Base-by-base conservation (phyloP, 2,329 filamentous ascomycete species). In the Scopulariopsis brevicaulis region DNA sequence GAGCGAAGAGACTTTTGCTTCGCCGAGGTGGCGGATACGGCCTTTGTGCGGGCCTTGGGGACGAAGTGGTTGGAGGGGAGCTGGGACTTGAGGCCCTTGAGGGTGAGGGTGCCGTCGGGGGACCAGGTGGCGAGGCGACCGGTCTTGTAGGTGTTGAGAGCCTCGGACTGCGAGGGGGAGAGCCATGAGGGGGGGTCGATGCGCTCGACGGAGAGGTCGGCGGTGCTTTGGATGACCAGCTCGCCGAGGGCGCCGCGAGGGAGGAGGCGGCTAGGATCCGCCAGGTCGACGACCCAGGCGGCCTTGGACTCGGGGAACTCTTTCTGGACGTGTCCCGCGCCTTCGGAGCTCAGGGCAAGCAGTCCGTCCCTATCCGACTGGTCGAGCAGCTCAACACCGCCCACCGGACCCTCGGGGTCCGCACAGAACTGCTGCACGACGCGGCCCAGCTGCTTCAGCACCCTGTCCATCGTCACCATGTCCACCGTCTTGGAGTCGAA, bases 401-500 rank as follows among this genome's bases (percentile, higher is more conserved):
- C 63, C 15, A 77, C 63, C 12, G 62, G 64, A 4, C 62, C 63
- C 12, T 66, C 65, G 1, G 66, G 65, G 37, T 70, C 65, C 56
- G 71, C 68, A 53, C 78, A 77, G 25, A 87, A 72, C 24, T 77
- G 69, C 50, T 74, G 72, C 0, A 76, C 74, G n/a, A 81, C 74
- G 3, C 72, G 69, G 37, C 76, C 76, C 24, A 86, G 73, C 57
- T 82, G 77, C 1, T 71, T 65, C 24, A 85, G 70, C 3, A 79
- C 78, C 35, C 74, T 72, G 63, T 83, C 71, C 70, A 85, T 80
- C 20, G 77, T 74, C 25, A 71, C 68, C 35, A 70, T 73, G 20
- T 72, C 71, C 20, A 87, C 77, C 0, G 78, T 76, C n/a, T 78
- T 77, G 24, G 82, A 82, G 64, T 87, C 83, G 63, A 86, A 86